Base-by-base conservation (phyloP, 805 yeast species). In the Candida nonsorbophila region DNA sequence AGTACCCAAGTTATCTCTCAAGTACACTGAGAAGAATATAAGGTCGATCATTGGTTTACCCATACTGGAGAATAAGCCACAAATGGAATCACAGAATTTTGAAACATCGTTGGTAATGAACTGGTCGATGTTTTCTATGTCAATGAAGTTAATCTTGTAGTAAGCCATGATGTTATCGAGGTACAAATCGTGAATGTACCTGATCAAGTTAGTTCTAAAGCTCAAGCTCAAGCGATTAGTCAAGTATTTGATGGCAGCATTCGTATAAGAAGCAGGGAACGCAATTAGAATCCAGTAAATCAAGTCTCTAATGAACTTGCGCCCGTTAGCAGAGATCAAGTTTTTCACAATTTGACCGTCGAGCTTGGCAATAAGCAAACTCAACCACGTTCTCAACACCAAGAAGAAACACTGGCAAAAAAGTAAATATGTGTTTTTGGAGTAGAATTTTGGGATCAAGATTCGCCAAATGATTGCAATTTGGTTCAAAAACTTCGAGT, bases 261-360 rank as follows among this genome's bases (percentile, higher is more conserved):
- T 88, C 18, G 95, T 83, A 53, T 85, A 88, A 3, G 92, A 79
- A 0, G 96, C 94, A 2, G 97, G 97, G 38, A 88, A 76, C 1
- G 96, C 96, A 49, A 88, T 78, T 36, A 84, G 57, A 34, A 88
- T 74, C 97, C 97, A 88, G 53, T 83, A 82, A 7, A 76, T 70
- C 53, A 88, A 64, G 51, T 88, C 95, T 35, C 84, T 65, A 22
- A 77, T 53, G 44, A 88, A 88, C 30, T 79, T 79, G 41, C 64
- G 71, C 12, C 87, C 85, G 40, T 80, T 77, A 11, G 87, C 86
- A 11, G 86, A 79, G 42, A 88, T 85, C 48, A 88, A 73, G 53
- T 87, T 90, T 51, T 84, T 80, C 25, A 87, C 95, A 28, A 88
- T 82, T 52, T 84, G 90, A 45, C 96, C 97, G 53, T 88, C 97